A percentile compares a stretch with the other conserved stretches of the same genome.
phyloP scores from a whole-genome alignment of 148 eudicot species.

The Camellia sinensis region DNA sequence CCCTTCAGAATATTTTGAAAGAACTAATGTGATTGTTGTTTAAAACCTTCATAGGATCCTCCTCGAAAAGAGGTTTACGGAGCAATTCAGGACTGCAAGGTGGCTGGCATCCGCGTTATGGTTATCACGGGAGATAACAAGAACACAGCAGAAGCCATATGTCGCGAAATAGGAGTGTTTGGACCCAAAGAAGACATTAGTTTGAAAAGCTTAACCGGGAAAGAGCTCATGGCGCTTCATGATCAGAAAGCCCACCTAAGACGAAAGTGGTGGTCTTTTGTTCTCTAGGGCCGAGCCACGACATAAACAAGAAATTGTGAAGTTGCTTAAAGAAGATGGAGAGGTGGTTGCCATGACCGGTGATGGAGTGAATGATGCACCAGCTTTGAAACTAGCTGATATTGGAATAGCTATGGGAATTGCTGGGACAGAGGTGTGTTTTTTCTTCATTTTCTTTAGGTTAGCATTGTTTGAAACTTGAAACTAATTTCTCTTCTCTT shows the following conservation, averaged over 20 bases:
- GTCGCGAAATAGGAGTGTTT: slow-evolving; percentile 54
- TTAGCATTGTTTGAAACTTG: neutral
- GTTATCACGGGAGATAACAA: slow-evolving; percentile 59
- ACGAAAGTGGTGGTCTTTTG: slow-evolving; percentile 47
- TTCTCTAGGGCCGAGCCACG: slow-evolving; percentile 60
- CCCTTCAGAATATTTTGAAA: neutral
- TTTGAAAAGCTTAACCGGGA: slow-evolving; percentile 42
- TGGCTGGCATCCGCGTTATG: slow-evolving; percentile 56
- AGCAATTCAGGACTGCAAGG: slow-evolving; percentile 54
- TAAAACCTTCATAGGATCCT: slow-evolving; percentile 33
- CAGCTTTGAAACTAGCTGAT: slow-evolving; percentile 54
- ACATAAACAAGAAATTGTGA: slow-evolving; percentile 58
- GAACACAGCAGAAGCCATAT: slow-evolving; percentile 58
- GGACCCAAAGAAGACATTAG: slow-evolving; percentile 36
- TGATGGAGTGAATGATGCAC: slow-evolving; percentile 63
- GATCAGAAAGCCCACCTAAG: slow-evolving; percentile 34
- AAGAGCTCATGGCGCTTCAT: slow-evolving; percentile 38
- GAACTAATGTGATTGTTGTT: neutral
- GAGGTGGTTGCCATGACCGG: slow-evolving; percentile 68
- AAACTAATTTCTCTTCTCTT: neutral
- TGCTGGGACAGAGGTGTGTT: slow-evolving; percentile 49
- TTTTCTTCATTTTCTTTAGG: neutral
- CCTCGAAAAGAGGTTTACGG: slow-evolving; percentile 50
- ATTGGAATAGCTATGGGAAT: slow-evolving; percentile 63
- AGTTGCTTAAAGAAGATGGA: slow-evolving; percentile 48